A percentile compares a stretch with the other conserved stretches of the same genome.
phyloP scores from a whole-genome alignment of 768 basidiomycete genomes.

The Lactarius evosmus region DNA sequence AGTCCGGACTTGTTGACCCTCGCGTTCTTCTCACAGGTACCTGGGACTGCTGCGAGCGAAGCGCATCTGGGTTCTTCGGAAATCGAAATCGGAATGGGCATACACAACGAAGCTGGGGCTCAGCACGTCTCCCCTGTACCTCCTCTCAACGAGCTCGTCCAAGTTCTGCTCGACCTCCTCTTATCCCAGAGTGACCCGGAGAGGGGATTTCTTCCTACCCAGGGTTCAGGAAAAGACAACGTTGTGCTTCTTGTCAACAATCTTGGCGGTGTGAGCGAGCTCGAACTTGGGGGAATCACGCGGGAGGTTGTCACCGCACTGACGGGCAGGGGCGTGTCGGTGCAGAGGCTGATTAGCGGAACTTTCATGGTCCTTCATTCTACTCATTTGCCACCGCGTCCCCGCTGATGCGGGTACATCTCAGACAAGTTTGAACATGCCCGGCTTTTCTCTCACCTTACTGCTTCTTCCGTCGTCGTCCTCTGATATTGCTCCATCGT shows the following conservation, averaged over 20 bases:
- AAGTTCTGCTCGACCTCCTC: conserved; percentile 65
- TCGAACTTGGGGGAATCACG: conserved; percentile 71
- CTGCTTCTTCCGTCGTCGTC: conserved; percentile 61
- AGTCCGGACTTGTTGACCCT: conserved; percentile 3
- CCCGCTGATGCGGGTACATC: conserved; percentile 1
- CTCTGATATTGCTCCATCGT: conserved; percentile 39
- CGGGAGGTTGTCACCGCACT: conserved; percentile 58
- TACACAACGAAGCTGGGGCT: conserved; percentile 87
- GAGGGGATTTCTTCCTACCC: conserved; percentile 72
- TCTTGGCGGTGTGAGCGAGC: conserved; percentile 79
- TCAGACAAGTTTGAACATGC: conserved; percentile 89
- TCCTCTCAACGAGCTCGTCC: conserved; percentile 63
- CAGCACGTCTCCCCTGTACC: conserved; percentile 68
- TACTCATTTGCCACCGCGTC: neutral
- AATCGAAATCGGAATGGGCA: conserved; percentile 87
- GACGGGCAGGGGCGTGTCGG: conserved; percentile 50
- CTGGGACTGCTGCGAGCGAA: conserved; percentile 62
- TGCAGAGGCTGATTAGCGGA: conserved; percentile 67
- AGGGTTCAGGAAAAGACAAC: conserved; percentile 56
- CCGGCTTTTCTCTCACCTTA: conserved; percentile 84
- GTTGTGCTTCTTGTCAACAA: conserved; percentile 86
- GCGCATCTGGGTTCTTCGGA: conserved; percentile 58
- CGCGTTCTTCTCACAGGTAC: conserved; percentile 48
- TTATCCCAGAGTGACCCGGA: conserved; percentile 72
- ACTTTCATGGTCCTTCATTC: conserved; percentile 72